phyloP scores from a whole-genome alignment of 345 rosid species.

The Eucalyptus pauciflora region DNA sequence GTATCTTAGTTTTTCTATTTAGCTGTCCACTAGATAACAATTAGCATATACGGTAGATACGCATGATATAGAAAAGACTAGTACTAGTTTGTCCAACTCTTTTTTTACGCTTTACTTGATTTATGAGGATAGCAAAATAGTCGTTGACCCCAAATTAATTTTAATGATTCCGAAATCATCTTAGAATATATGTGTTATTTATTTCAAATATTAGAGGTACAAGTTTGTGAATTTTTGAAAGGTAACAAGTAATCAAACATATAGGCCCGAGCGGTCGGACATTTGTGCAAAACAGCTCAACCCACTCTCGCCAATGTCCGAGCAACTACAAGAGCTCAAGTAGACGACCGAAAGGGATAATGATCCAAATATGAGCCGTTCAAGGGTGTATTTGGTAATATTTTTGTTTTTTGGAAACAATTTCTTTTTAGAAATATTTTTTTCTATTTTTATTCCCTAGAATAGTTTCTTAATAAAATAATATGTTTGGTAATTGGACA shows the following conservation, averaged over 20 bases:
- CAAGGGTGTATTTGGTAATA: too few relatives aligned
- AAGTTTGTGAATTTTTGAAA: neutral
- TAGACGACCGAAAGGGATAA: neutral
- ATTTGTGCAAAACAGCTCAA: neutral
- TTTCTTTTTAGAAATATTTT: too few relatives aligned
- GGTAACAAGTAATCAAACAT: neutral
- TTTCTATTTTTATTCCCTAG: too few relatives aligned
- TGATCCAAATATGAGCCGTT: neutral
- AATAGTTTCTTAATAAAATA: too few relatives aligned
- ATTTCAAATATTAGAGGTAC: neutral
- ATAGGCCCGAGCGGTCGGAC: accelerated
- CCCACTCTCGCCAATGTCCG: neutral
- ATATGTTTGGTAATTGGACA: too few relatives aligned
- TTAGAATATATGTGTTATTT: neutral
- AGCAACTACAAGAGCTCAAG: neutral
- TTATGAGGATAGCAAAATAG: neutral
- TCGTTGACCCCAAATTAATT: neutral
- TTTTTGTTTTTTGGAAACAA: too few relatives aligned
- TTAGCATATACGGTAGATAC: neutral
- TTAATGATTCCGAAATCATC: neutral
- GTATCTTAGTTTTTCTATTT: neutral
- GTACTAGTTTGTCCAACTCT: neutral
- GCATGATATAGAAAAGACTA: neutral
- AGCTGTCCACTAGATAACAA: neutral
- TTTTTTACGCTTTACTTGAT: neutral